phyloP scores from a whole-genome alignment of 2,329 filamentous ascomycete genomes.

The Cytospora mali region DNA sequence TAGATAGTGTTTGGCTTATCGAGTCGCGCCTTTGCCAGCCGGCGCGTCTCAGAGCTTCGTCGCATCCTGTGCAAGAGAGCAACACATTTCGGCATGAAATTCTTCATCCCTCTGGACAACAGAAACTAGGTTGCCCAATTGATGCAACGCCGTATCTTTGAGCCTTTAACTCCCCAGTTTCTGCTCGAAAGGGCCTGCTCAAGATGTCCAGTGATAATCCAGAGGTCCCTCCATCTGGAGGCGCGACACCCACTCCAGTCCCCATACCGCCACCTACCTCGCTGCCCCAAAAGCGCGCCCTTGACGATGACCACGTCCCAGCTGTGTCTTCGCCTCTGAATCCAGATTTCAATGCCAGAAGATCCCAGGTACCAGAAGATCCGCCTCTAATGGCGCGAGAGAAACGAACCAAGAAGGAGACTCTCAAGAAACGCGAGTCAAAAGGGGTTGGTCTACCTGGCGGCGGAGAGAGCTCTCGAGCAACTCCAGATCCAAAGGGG shows the following conservation, averaged over 20 bases:
- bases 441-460: constrained; percentile 47
- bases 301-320: constrained; percentile 72
- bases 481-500: constrained; percentile 59
- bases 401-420: constrained; percentile 65
- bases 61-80: constrained; percentile 2
- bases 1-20: constrained; percentile 14
- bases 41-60: constrained; percentile 17
- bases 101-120: background rate
- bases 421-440: constrained; percentile 68
- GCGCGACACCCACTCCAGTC: background rate
- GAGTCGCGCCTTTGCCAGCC: constrained; percentile 7
- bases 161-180: background rate
- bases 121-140: background rate
- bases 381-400: constrained; percentile 47
- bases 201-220: constrained; percentile 22
- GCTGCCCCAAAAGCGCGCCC: constrained; percentile 65
- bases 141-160: background rate
- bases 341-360: constrained; percentile 53
- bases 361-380: constrained; percentile 41
- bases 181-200: background rate
- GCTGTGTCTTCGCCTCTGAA: constrained; percentile 76
- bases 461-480: constrained; percentile 53
- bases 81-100: background rate
- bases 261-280: constrained; percentile 42
- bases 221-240: constrained; percentile 19